Evolutionary conservation across 2,329 filamentous ascomycete genomes (phyloP), one percentile per base, ranked within the genome.

Genomic region (Lasiodiplodia sp.): DNA sequence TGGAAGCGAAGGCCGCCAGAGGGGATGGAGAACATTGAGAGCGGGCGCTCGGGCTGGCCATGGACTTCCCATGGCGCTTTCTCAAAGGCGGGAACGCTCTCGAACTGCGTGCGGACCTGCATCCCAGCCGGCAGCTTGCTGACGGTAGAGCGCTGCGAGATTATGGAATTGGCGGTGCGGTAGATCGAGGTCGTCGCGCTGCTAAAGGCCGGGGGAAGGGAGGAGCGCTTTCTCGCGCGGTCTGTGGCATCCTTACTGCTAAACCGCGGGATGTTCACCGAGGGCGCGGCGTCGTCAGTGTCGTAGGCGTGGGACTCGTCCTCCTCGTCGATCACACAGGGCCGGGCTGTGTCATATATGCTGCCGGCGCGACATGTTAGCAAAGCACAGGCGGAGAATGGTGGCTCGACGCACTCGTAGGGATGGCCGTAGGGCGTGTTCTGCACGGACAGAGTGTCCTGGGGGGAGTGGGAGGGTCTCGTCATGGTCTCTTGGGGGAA

Each of bases 281-380:
- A 51, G 11, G 66, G 57, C 21, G 57, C 66, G 16, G 66, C 66
- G 31, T 68, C 66, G 37, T 56, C 51, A 18, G 38, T 37, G 60
- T 64, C 44, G 60, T 64, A 52, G 44, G 14, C 16, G 4, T n/a
- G 34, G 37, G 21, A 21, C 16, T 67, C 66, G 31, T 63, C 66
- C 11, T 68, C 56, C 57, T 68, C 66, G 3, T 60, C 56, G 34
- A 68, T 68, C 18, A 68, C 25, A 47, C 37, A 40, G 47, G 66
- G 66, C 23, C 66, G 56, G 14, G 18, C 16, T 25, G 47, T 25
- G 12, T 57, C 65, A 44, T 53, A 49, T 25, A 62, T 31, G n/a
- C 66, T 68, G 37, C 38, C 12, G 7, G 16, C 28, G 40, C 40
- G 57, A 10, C 56, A 16, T 14, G 58, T 51, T 23, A 51, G 58